These are phyloP conservation scores for Rhodotorula toruloides DNA, from an alignment of 768 basidiomycete genomes.

Conservation along the genomic window DNA sequence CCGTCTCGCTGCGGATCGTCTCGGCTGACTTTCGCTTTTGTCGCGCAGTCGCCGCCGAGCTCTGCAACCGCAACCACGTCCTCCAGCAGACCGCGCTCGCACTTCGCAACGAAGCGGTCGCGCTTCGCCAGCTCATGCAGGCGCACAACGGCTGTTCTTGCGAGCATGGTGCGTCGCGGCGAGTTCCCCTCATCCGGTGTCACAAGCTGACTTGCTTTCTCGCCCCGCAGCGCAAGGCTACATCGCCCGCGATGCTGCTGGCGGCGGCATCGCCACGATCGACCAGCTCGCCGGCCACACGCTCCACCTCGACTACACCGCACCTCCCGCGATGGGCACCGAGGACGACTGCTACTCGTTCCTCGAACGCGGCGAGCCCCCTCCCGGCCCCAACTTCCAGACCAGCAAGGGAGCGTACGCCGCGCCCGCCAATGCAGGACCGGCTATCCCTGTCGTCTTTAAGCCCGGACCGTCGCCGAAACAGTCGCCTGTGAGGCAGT, in stretches of 20 bases:
- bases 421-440: neutral
- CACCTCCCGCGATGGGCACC: conserved; percentile 26
- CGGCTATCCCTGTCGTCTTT: neutral
- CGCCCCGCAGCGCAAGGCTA: conserved; percentile 24
- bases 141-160: conserved; percentile 28
- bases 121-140: conserved; percentile 28
- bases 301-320: conserved; percentile 33
- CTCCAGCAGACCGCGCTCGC: conserved; percentile 30
- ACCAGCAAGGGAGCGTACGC: neutral
- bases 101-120: conserved; percentile 29
- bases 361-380: conserved; percentile 15
- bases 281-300: conserved; percentile 33
- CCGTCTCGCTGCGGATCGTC: too few relatives aligned
- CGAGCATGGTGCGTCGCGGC: conserved; percentile 19
- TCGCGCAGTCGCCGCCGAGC: conserved; percentile 20
- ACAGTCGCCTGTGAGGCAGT: neutral
- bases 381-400: neutral
- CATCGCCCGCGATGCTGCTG: conserved; percentile 24
- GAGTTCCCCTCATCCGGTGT: too few relatives aligned
- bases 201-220: neutral
- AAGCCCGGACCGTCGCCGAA: neutral
- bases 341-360: conserved; percentile 32
- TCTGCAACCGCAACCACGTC: conserved; percentile 24
- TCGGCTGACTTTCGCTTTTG: neutral
- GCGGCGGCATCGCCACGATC: conserved; percentile 34